Base-by-base conservation (phyloP, 495 filamentous ascomycete genomes). In the Tuber magnatum region DNA sequence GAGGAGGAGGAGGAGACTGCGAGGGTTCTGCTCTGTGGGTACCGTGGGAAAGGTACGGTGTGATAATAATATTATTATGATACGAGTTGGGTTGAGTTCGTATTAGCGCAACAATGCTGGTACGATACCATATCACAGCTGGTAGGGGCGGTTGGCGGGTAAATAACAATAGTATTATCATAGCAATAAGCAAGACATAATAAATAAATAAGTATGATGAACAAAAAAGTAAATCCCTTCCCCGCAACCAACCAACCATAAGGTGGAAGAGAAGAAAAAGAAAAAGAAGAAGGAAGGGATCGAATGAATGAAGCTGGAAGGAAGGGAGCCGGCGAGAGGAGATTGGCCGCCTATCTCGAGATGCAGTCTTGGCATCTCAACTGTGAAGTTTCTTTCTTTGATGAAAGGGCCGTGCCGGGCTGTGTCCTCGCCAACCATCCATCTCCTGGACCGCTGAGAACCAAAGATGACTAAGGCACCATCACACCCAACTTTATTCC, bases 281-380 rank as follows among this genome's bases (percentile, higher is more conserved):
- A 20, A n/a, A 14, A 22, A 72, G 38, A 20, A 35, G 56, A 43
- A 68, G 32, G 35, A n/a, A 14, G 42, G 12, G 1, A 46, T 46
- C 5, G 35, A 39, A n/a, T 6, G 35, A 39, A n/a, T 6, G 35
- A 72, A 68, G 74, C 69, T 32, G 46, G 56, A 75, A 72, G 46
- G 56, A 75, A 72, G n/a, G 69, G 74, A 68, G 61, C n/a, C 69
- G 10, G 8, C 9, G 48, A 56, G 24, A n/a, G 48, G 22, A n/a
- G 10, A 61, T 61, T 61, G 9, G 51, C 51, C n/a, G 24, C 48
- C 24, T n/a, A 10, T 51, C 48, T 56, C 48, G 2, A 28, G 10
- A 2, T 16, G 14, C 43, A 0, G 43, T 46, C 43, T 46, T 46
- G 43, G 43, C 43, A 51, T 48, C 9, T 24, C 22, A 0, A 51